Percentiles rank a stretch among this genome's conserved stretches.
Evolutionary conservation across 2,329 filamentous ascomycete genomes (phyloP).

Genomic region (Lasiodiplodia theobromae): DNA sequence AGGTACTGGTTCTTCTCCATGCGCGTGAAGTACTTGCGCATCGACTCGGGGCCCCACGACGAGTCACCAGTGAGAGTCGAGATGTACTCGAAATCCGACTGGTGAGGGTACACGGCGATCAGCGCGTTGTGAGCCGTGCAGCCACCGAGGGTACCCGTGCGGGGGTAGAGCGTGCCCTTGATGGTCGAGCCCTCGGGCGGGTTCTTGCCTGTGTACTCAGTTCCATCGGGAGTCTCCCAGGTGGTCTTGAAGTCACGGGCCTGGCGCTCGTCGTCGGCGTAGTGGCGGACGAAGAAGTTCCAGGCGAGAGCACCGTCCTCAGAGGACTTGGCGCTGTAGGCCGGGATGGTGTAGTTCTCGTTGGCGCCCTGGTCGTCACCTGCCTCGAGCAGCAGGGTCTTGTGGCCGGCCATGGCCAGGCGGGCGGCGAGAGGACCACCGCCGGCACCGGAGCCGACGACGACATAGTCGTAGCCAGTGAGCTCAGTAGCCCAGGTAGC

Average conservation of each 20-base stretch:
- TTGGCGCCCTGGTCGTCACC: conserved; percentile 63
- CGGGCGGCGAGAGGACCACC: conserved; percentile 66
- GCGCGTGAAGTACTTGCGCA: conserved; percentile 63
- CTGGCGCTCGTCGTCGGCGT: conserved; percentile 62
- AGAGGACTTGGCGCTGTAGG: conserved; percentile 60
- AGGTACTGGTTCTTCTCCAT: conserved; percentile 65
- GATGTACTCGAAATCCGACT: conserved; percentile 67
- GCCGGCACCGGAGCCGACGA: conserved; percentile 67
- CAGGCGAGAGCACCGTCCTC: conserved; percentile 66
- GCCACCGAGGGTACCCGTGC: conserved; percentile 64
- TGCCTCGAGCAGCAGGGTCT: conserved; percentile 66
- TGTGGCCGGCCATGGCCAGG: conserved; percentile 65
- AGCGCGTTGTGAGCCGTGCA: conserved; percentile 69
- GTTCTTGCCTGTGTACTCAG: conserved; percentile 60
- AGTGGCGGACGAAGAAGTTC: conserved; percentile 70
- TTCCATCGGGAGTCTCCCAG: conserved; percentile 60
- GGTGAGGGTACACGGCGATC: conserved; percentile 66
- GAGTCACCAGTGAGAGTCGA: conserved; percentile 65
- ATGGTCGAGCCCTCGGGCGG: conserved; percentile 60
- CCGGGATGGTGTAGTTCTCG: conserved; percentile 62
- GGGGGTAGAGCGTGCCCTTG: conserved; percentile 65
- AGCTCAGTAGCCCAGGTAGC: conserved; percentile 14
- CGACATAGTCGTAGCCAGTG: conserved; percentile 64
- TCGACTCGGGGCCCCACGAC: conserved; percentile 64
- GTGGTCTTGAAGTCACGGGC: conserved; percentile 66